These are phyloP conservation scores for Arthrobotrys musiformis DNA, from an alignment of 2,329 filamentous ascomycete genomes.

Conservation along the genomic window DNA sequence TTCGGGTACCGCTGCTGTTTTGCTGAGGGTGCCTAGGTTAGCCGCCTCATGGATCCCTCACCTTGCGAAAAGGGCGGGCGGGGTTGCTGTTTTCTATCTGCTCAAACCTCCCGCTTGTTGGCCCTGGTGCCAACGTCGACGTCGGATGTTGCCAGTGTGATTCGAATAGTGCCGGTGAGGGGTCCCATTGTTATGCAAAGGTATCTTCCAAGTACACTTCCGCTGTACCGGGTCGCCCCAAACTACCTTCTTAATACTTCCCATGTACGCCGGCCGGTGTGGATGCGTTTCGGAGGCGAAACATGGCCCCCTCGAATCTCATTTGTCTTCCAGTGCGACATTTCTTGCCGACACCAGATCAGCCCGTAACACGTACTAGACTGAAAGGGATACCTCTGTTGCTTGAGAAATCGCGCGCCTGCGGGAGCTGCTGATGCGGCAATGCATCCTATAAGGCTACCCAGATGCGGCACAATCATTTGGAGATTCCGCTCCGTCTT, in stretches of 20 bases:
- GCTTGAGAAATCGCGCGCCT: constrained; percentile 52
- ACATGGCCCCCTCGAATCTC: constrained; percentile 53
- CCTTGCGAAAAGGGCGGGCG: constrained; percentile 27
- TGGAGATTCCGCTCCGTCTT: constrained; percentile 21
- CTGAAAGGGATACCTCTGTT: constrained; percentile 37
- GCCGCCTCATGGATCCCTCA: constrained; percentile 38
- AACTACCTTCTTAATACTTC: constrained; percentile 39
- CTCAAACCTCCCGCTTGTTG: constrained; percentile 7
- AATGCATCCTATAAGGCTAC: constrained; percentile 48
- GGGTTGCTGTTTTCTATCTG: constrained; percentile 13
- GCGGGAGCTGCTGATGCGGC: constrained; percentile 47
- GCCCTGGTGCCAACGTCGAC: constrained; percentile 30
- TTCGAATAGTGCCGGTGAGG: constrained; percentile 27
- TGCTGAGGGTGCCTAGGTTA: constrained; percentile 30
- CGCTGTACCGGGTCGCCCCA: constrained; percentile 2
- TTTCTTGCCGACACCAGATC: constrained; percentile 55
- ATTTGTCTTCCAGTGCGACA: constrained; percentile 55
- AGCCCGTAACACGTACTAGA: constrained; percentile 53
- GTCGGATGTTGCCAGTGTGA: constrained; percentile 24
- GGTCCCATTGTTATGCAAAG: constrained; percentile 14
- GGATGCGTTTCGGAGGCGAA: constrained; percentile 54
- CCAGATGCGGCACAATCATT: constrained; percentile 43
- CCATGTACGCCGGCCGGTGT: constrained; percentile 45
- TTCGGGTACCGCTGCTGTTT: constrained; percentile 19
- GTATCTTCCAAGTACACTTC: constrained; percentile 40